Conservation (phyloP, 1,284 basidiomycete species). For the Apiotrichum sp. region DNA sequence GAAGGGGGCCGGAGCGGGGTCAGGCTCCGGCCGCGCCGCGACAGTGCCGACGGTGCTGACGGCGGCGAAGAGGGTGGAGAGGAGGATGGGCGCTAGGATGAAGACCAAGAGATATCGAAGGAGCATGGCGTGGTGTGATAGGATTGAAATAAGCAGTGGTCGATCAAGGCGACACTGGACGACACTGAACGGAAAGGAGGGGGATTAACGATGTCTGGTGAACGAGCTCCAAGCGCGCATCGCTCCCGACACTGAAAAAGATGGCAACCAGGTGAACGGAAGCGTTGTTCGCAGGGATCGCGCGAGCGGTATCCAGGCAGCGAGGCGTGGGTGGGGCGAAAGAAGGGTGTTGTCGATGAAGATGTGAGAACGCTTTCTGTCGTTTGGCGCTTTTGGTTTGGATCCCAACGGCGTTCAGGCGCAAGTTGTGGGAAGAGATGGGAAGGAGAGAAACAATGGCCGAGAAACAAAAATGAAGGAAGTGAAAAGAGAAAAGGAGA, state of each 20-base stretch:
- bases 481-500: neutral
- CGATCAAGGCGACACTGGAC: neutral
- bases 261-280: neutral
- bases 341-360: neutral
- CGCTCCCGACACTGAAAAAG: slow-evolving; percentile 6
- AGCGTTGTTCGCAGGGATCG: neutral
- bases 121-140: slow-evolving; percentile 12
- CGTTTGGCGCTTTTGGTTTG: neutral
- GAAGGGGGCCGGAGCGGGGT: slow-evolving; percentile 4
- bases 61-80: slow-evolving; percentile 8
- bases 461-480: neutral
- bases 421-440: neutral
- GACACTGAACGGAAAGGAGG: neutral
- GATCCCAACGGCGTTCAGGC: too few species aligned
- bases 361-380: neutral
- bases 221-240: slow-evolving; percentile 17
- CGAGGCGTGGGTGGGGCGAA: too few species aligned
- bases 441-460: neutral
- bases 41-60: slow-evolving; percentile 1
- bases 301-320: too few species aligned
- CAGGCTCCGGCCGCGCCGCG: slow-evolving; percentile 3
- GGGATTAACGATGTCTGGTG: slow-evolving; percentile 8
- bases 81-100: slow-evolving; percentile 11
- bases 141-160: neutral
- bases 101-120: slow-evolving; percentile 6